A percentile compares a stretch with the other conserved stretches of the same genome.
phyloP scores from a whole-genome alignment of 2,329 filamentous ascomycete genomes.

The Fusarium nematophilum region DNA sequence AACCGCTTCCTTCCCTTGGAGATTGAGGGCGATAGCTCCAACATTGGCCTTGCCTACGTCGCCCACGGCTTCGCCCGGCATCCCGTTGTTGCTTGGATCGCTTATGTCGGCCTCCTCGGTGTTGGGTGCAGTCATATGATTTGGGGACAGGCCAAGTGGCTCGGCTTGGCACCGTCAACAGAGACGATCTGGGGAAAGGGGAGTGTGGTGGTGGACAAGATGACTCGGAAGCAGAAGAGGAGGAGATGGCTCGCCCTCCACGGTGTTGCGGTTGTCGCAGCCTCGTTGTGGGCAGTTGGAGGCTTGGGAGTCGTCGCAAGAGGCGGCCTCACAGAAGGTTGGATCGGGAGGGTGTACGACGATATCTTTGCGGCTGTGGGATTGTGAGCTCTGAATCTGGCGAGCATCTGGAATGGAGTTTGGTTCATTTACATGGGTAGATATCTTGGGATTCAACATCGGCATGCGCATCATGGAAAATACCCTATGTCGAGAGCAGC shows the following conservation, averaged over 20 bases:
- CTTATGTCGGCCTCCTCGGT: constrained; percentile 75
- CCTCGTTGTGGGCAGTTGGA: constrained; percentile 82
- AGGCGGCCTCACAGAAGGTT: constrained; percentile 76
- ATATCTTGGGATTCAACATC: constrained; percentile 27
- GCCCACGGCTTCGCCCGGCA: constrained; percentile 85
- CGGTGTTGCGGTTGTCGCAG: constrained; percentile 66
- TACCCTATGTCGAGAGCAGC: constrained; percentile 32
- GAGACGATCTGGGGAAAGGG: constrained; percentile 58
- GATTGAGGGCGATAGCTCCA: constrained; percentile 86
- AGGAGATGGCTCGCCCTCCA: constrained; percentile 80
- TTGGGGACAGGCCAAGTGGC: constrained; percentile 88
- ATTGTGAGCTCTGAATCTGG: constrained; percentile 35
- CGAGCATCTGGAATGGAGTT: constrained; percentile 38
- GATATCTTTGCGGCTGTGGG: constrained; percentile 61
- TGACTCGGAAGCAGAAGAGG: constrained; percentile 65
- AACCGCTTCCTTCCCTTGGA: constrained; percentile 81
- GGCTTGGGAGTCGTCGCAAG: constrained; percentile 81
- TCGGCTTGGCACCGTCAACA: constrained; percentile 70
- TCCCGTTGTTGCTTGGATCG: constrained; percentile 71
- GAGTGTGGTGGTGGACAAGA: constrained; percentile 59
- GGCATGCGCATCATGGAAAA: constrained; percentile 35
- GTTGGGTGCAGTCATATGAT: constrained; percentile 81
- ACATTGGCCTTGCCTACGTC: constrained; percentile 85
- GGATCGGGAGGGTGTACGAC: constrained; percentile 85
- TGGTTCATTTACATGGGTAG: constrained; percentile 33